Conservation (phyloP, 139 green algal species). For the Chlorella sp. region DNA sequence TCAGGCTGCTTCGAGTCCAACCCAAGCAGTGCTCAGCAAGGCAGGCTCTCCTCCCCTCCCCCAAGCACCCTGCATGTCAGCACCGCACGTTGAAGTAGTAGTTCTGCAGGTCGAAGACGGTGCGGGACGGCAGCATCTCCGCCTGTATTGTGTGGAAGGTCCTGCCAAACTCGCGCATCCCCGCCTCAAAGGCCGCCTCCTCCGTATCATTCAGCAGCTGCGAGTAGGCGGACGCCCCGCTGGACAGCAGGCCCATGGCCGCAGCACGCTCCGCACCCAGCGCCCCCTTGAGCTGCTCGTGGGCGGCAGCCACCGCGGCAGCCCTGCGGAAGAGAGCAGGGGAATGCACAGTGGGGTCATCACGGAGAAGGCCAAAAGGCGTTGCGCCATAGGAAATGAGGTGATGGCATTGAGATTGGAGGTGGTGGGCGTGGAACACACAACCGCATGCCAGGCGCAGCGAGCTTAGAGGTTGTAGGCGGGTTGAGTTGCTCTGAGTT, state of each 20-base stretch:
- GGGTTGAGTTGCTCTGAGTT: no score
- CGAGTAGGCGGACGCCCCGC: constrained; percentile 8
- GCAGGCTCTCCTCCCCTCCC: no score
- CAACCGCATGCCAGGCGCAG: no score
- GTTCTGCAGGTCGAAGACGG: constrained; percentile 27
- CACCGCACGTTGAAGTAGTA: constrained; percentile 42
- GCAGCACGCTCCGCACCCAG: constrained; percentile 1
- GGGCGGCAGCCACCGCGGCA: background rate
- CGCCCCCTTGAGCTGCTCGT: background rate
- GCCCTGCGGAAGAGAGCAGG: background rate
- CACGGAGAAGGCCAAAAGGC: no score
- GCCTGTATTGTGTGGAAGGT: constrained; percentile 38
- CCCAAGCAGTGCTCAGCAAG: no score
- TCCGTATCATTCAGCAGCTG: constrained; percentile 17
- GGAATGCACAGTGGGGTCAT: no score
- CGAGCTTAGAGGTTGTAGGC: no score
- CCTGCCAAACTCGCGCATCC: constrained; percentile 38
- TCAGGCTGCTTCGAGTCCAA: no score
- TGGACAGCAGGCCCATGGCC: constrained; percentile 30
- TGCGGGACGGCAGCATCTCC: constrained; percentile 27
- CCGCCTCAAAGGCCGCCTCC: constrained; percentile 32
- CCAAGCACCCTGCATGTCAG: no score
- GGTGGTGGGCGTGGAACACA: background rate
- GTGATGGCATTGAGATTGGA: background rate
- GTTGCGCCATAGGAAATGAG: no score